Evolutionary conservation across 139 green algal genomes (phyloP).

Genomic region (Tetradesmus obliquus): DNA sequence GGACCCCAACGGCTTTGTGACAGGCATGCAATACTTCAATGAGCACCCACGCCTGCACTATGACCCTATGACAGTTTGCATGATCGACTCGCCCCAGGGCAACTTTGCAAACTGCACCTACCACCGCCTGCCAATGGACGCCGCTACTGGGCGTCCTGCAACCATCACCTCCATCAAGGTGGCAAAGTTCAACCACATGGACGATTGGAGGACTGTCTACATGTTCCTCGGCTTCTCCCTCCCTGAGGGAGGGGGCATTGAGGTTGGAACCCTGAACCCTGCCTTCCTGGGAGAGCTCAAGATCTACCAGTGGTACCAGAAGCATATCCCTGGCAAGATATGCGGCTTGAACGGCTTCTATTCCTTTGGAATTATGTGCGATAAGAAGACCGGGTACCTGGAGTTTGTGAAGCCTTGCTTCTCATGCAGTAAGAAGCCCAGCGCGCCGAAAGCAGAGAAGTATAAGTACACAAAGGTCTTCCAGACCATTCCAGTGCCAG

Average conservation of each 20-base stretch:
- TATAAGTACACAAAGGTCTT: constrained; percentile 15
- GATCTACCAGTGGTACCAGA: constrained; percentile 26
- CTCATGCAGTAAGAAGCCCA: constrained; percentile 20
- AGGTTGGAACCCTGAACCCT: constrained; percentile 17
- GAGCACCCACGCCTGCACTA: neutral
- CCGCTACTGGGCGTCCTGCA: neutral
- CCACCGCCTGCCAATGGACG: constrained; percentile 6
- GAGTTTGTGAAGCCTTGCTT: constrained; percentile 24
- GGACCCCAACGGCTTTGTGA: constrained; percentile 10
- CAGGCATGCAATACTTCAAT: constrained; percentile 34
- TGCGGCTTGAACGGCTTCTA: constrained; percentile 29
- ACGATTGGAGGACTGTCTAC: neutral
- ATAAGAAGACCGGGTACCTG: constrained; percentile 31
- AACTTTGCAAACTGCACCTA: constrained; percentile 12
- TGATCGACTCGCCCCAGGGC: neutral
- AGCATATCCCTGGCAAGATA: neutral
- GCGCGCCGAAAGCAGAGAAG: neutral
- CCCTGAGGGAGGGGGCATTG: neutral
- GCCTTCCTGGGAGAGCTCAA: neutral
- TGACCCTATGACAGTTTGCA: constrained; percentile 26
- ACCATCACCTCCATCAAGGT: constrained; percentile 26
- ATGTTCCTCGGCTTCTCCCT: constrained; percentile 24
- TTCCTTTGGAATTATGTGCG: neutral
- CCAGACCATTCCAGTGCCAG: neutral
- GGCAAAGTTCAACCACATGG: constrained; percentile 1